Evolutionary conservation across 805 yeast species (phyloP).

Genomic region (Soucietia sequanensis): DNA sequence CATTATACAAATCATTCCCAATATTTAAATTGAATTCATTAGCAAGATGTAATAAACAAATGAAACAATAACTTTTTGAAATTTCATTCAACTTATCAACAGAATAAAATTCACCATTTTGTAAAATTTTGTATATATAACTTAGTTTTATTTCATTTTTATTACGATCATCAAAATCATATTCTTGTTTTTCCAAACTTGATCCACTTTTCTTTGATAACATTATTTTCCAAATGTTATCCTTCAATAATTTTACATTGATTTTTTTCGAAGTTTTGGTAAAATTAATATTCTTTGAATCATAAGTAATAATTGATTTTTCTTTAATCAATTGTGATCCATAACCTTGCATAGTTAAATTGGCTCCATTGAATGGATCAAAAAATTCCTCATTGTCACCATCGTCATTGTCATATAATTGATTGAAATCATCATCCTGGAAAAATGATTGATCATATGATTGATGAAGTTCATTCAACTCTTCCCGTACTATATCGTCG

Average conservation of each 20-base stretch:
- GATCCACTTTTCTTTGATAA: too few relatives aligned
- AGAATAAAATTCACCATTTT: too few relatives aligned
- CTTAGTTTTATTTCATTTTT: too few relatives aligned
- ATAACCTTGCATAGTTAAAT: slow-evolving; percentile 1
- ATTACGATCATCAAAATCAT: slow-evolving; percentile 4
- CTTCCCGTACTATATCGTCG: slow-evolving; percentile 1
- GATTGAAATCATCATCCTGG: slow-evolving; percentile 1
- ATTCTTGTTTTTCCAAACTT: slow-evolving; percentile 3
- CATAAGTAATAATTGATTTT: background rate
- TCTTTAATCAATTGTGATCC: background rate
- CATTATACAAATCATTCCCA: slow-evolving; percentile 42
- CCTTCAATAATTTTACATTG: slow-evolving; percentile 70
- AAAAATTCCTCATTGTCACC: background rate
- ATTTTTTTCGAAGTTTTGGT: slow-evolving; percentile 77
- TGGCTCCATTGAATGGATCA: slow-evolving; percentile 5
- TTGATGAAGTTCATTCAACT: slow-evolving; percentile 13
- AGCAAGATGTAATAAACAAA: slow-evolving; percentile 79
- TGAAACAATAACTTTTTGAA: slow-evolving; percentile 83
- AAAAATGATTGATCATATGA: slow-evolving; percentile 12
- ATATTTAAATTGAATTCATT: slow-evolving; percentile 77
- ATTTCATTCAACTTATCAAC: slow-evolving; percentile 60
- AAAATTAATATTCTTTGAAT: slow-evolving; percentile 48
- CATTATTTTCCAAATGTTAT: slow-evolving; percentile 63
- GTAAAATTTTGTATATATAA: slow-evolving; percentile 48
- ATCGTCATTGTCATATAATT: background rate